Conservation (phyloP, 176 grass and related monocot genomes). For the Phragmites australis region DNA sequence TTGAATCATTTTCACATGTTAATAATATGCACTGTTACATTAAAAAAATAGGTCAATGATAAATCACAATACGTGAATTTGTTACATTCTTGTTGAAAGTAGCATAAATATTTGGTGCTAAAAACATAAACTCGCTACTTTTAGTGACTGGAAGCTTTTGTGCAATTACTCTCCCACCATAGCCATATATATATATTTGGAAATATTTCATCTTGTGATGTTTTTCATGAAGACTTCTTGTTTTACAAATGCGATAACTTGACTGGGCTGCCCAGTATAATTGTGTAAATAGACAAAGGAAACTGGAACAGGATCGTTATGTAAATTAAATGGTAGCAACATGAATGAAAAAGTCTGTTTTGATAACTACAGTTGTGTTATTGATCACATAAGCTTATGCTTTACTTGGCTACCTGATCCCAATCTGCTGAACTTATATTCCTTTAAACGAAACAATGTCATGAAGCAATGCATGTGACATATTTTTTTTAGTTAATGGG, state of each 20-base stretch:
- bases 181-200: too few species aligned
- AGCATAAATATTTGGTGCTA: not conserved
- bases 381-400: too few species aligned
- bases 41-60: not conserved
- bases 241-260: too few species aligned
- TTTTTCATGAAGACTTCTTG: too few species aligned
- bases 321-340: too few species aligned
- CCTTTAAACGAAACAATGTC: not conserved
- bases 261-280: too few species aligned
- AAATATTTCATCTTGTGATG: too few species aligned
- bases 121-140: not conserved
- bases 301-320: too few species aligned
- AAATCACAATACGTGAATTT: constrained; percentile 9
- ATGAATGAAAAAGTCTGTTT: too few species aligned
- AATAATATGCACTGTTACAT: not conserved
- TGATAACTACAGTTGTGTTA: too few species aligned
- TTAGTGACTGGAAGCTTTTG: not conserved
- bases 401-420: too few species aligned
- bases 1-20: constrained; percentile 20
- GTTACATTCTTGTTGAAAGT: not conserved
- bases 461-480: not conserved
- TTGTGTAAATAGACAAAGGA: too few species aligned
- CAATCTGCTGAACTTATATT: not conserved
- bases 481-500: not conserved
- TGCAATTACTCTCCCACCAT: not conserved